These are phyloP conservation scores for Prunus mira DNA, from an alignment of 306 rosid species.

Conservation along the genomic window DNA sequence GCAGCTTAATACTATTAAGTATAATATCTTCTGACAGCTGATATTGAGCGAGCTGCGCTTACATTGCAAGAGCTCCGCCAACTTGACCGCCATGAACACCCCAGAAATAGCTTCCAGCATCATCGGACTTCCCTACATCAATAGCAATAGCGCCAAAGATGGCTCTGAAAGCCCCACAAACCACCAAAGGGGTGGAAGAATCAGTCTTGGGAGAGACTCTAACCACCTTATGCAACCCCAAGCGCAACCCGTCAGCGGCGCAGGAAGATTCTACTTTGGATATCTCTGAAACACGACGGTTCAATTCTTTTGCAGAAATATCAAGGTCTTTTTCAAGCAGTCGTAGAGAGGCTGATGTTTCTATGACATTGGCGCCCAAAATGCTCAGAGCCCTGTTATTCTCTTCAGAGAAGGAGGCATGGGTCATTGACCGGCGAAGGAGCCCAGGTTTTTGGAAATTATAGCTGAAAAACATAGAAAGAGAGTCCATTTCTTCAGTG, in stretches of 20 bases:
- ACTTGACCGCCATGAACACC: conserved; percentile 39
- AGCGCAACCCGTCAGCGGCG: conserved; percentile 33
- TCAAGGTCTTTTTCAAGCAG: conserved; percentile 45
- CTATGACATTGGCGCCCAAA: conserved; percentile 46
- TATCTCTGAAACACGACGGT: conserved; percentile 33
- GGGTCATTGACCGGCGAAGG: conserved; percentile 83
- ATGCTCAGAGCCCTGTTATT: conserved; percentile 65
- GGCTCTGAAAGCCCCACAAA: conserved; percentile 73
- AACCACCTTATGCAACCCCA: conserved; percentile 55
- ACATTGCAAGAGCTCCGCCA: conserved; percentile 24
- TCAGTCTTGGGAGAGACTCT: conserved; percentile 64
- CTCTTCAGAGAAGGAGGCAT: conserved; percentile 76
- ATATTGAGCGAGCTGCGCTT: conserved; percentile 6
- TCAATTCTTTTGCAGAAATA: conserved; percentile 44
- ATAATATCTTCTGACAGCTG: neutral
- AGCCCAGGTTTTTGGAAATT: conserved; percentile 39
- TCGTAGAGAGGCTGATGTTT: conserved; percentile 37
- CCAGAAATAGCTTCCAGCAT: conserved; percentile 59
- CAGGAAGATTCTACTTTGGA: conserved; percentile 54
- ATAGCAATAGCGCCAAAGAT: conserved; percentile 69
- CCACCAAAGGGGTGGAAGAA: conserved; percentile 50
- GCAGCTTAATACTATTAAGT: neutral
- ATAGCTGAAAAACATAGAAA: conserved; percentile 32
- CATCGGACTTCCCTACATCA: conserved; percentile 41
- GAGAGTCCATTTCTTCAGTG: neutral